Percentiles rank a stretch among this genome's conserved stretches.
Conservation (phyloP, 2,329 filamentous ascomycete genomes). For the Ophiostoma perfectum region DNA sequence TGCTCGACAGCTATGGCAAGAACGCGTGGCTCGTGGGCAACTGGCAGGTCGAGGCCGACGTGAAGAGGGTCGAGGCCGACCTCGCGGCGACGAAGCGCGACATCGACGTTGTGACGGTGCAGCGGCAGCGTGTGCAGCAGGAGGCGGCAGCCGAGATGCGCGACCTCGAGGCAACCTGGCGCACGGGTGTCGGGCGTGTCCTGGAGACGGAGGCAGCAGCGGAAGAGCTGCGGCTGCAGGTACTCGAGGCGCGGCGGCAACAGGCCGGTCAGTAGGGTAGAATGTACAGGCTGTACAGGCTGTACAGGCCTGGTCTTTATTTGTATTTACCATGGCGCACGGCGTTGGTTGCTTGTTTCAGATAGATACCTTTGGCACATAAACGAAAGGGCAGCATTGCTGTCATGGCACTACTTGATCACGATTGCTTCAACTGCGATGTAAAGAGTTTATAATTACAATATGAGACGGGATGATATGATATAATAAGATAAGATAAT, state of each 20-base stretch:
- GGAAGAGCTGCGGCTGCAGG: slow-evolving; percentile 62
- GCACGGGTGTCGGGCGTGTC: slow-evolving; percentile 67
- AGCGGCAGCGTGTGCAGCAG: slow-evolving; percentile 65
- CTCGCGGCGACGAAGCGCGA: slow-evolving; percentile 61
- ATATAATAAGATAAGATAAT: neutral
- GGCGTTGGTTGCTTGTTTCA: neutral
- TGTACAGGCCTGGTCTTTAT: neutral
- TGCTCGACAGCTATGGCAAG: slow-evolving; percentile 78
- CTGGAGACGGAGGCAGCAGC: slow-evolving; percentile 83
- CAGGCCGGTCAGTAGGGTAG: slow-evolving; percentile 26
- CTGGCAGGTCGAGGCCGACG: slow-evolving; percentile 66
- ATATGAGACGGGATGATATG: no score
- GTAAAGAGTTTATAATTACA: no score
- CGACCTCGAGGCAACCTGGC: slow-evolving; percentile 69
- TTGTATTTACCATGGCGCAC: neutral
- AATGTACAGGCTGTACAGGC: neutral
- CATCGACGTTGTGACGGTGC: slow-evolving; percentile 67
- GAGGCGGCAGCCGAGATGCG: slow-evolving; percentile 66
- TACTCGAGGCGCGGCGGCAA: slow-evolving; percentile 57
- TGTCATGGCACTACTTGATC: no score
- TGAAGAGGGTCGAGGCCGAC: slow-evolving; percentile 67
- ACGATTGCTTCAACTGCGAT: no score
- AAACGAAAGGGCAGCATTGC: neutral
- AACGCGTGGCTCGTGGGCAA: slow-evolving; percentile 91
- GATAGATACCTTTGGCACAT: neutral